A percentile compares a stretch with the other conserved stretches of the same genome.
These are phyloP conservation scores for Rhinocladiella mackenziei DNA, from an alignment of 2,329 filamentous ascomycete genomes.

Conservation along the genomic window DNA sequence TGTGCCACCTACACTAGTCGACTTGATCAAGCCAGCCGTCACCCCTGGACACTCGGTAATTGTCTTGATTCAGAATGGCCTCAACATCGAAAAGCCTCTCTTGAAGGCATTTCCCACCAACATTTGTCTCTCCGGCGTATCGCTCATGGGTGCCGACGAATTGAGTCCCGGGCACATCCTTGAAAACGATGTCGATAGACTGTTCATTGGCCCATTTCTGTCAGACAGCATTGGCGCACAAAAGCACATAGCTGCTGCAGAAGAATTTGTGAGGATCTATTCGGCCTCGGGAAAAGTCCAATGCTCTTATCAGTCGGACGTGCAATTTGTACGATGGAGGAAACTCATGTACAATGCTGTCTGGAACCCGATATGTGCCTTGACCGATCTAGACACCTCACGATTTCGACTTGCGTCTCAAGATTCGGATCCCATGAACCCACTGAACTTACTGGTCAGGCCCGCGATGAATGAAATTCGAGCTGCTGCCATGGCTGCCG, in stretches of 20 bases:
- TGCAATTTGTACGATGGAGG: slow-evolving; percentile 33
- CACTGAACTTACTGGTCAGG: slow-evolving; percentile 47
- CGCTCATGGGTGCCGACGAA: slow-evolving; percentile 52
- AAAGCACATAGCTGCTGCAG: slow-evolving; percentile 32
- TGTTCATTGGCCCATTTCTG: slow-evolving; percentile 46
- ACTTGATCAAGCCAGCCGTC: slow-evolving; percentile 52
- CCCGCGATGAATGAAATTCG: slow-evolving; percentile 49
- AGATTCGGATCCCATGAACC: slow-evolving; percentile 29
- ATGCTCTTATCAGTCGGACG: slow-evolving; percentile 37
- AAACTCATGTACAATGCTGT: slow-evolving; percentile 50
- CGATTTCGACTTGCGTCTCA: slow-evolving; percentile 47
- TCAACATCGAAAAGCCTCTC: slow-evolving; percentile 60
- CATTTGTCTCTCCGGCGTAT: slow-evolving; percentile 51
- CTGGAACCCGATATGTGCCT: slow-evolving; percentile 52
- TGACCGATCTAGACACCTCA: slow-evolving; percentile 50
- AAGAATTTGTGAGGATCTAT: slow-evolving; percentile 49
- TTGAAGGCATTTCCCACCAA: slow-evolving; percentile 50
- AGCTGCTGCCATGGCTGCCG: slow-evolving; percentile 44
- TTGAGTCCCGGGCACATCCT: slow-evolving; percentile 45
- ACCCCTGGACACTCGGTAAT: slow-evolving; percentile 51
- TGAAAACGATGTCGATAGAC: slow-evolving; percentile 51
- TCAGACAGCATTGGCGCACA: slow-evolving; percentile 17
- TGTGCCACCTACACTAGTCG: slow-evolving; percentile 45
- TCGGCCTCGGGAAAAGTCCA: slow-evolving; percentile 44
- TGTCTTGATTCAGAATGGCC: slow-evolving; percentile 58